A percentile compares a stretch with the other conserved stretches of the same genome.
Evolutionary conservation across 1,139 yeast species (phyloP).

Genomic region (Hyphopichia buzzinii): DNA sequence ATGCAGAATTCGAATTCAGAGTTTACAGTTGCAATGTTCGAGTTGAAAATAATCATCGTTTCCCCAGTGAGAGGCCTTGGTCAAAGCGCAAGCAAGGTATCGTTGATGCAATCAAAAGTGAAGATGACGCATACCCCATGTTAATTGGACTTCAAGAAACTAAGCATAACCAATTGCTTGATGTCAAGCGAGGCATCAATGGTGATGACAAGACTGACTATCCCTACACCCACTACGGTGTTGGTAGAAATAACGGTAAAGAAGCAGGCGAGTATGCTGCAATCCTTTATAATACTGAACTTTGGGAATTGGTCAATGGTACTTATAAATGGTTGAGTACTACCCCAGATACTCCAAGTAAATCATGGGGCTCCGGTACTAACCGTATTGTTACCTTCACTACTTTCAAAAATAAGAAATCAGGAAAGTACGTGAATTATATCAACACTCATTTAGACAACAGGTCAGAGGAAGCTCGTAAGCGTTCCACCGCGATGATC

Average conservation of each 20-base stretch:
- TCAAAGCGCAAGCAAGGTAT: conserved; percentile 21
- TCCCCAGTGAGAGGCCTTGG: conserved; percentile 28
- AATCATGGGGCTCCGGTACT: conserved; percentile 43
- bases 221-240: conserved; percentile 43
- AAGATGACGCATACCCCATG: conserved; percentile 17
- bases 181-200: conserved; percentile 22
- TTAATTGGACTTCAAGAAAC: conserved; percentile 33
- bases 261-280: conserved; percentile 47
- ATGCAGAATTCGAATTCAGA: conserved; percentile 13
- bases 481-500: conserved; percentile 27
- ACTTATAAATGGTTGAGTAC: conserved; percentile 46
- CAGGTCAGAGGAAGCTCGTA: conserved; percentile 37
- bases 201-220: conserved; percentile 11
- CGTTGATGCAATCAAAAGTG: conserved; percentile 15
- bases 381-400: conserved; percentile 43
- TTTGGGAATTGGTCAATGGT: conserved; percentile 28
- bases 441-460: conserved; percentile 48
- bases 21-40: conserved; percentile 28
- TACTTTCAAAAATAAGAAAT: conserved; percentile 22
- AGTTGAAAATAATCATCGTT: conserved; percentile 17
- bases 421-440: conserved; percentile 27
- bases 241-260: conserved; percentile 50
- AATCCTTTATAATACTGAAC: conserved; percentile 32
- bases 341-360: conserved; percentile 40
- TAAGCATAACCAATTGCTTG: conserved; percentile 27